Percentiles rank a stretch among this genome's conserved stretches.
These are phyloP conservation scores for Cymbomonas tetramitiformis DNA, from an alignment of 139 green algal genomes.

Conservation along the genomic window DNA sequence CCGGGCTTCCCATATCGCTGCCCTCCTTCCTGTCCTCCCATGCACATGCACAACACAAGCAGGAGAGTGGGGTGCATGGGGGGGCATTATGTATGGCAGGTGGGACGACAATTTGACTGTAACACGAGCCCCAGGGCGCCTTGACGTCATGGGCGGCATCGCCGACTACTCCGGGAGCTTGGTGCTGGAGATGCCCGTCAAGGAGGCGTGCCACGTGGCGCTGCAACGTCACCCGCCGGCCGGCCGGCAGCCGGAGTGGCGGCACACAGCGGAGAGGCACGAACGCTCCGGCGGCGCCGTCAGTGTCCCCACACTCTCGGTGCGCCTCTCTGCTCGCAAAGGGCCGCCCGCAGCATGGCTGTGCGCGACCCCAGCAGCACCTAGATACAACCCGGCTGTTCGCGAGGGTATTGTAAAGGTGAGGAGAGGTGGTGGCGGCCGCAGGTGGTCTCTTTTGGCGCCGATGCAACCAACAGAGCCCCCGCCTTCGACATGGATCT, in stretches of 20 bases:
- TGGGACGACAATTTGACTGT: slow-evolving; percentile 41
- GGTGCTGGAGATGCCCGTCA: slow-evolving; percentile 76
- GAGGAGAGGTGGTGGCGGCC: no score
- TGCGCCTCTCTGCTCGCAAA: neutral
- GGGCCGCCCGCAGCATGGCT: no score
- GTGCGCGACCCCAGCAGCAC: no score
- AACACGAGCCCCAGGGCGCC: slow-evolving; percentile 62
- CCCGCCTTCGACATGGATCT: slow-evolving; percentile 52
- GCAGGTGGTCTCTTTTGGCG: neutral
- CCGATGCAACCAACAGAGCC: slow-evolving; percentile 30
- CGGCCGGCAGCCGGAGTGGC: neutral
- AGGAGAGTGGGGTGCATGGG: slow-evolving; percentile 34
- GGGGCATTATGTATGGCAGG: slow-evolving; percentile 43
- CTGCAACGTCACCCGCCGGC: neutral
- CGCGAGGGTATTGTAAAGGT: no score
- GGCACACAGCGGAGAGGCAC: neutral
- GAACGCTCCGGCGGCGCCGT: neutral
- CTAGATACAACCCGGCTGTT: no score
- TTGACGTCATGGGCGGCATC: slow-evolving; percentile 96
- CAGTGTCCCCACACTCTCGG: neutral
- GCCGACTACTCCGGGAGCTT: slow-evolving; percentile 80
- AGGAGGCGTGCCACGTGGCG: slow-evolving; percentile 72
- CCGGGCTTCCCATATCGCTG: no score
- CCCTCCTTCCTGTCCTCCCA: neutral
- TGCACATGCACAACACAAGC: neutral